Base-by-base conservation (phyloP, 306 rosid genomes). In the Sindora glabra region DNA sequence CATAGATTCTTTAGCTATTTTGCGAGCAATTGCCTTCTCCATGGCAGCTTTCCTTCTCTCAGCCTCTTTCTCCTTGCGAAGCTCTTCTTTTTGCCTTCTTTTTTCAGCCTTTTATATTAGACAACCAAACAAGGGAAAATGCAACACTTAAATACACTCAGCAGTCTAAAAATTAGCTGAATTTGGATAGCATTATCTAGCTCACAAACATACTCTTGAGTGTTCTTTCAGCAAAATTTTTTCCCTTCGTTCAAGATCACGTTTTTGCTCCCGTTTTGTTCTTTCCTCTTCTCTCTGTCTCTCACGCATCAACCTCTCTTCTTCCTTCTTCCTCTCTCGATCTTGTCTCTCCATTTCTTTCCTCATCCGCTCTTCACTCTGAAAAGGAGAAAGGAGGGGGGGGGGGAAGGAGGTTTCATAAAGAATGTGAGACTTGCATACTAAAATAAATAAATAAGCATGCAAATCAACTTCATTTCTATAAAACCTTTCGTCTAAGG, bases 11-110 rank as follows among this genome's bases (percentile, higher is more conserved):
- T 86, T 85, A 65, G 96, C 95, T 59, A 92, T 85, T 74, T 81
- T 89, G 23, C 95, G 95, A 58, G 97, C 97, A 71, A 82, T 81
- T 56, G 99, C 97, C 77, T 94, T 94, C 77, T 89, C 99, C 78
- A 94, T 77, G 53, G 99, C 95, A 57, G 84, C 94, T 77, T 94
- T 81, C 79, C 90, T 89, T 72, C 94, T 86, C 77, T 81, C 99
- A 54, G 75, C 90, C 74, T 94, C 99, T 71, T 47, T 86, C 77
- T 89, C 99, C 48, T 59, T 89, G 60, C 97, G 94, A 56, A 94
- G 80, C 66, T 86, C 95, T 84, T 94, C 99, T 73, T 79, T 94
- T 73, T 67, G 89, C 78, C 75, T 94, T 74, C 63, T 89, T 66
- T 89, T 94, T 72, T 89, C 99, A 53, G 89, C 94, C 99, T 94